Evolutionary conservation across 768 basidiomycete genomes (phyloP), one percentile per base, ranked within the genome.

Genomic region (Tylopilus intermedius): DNA sequence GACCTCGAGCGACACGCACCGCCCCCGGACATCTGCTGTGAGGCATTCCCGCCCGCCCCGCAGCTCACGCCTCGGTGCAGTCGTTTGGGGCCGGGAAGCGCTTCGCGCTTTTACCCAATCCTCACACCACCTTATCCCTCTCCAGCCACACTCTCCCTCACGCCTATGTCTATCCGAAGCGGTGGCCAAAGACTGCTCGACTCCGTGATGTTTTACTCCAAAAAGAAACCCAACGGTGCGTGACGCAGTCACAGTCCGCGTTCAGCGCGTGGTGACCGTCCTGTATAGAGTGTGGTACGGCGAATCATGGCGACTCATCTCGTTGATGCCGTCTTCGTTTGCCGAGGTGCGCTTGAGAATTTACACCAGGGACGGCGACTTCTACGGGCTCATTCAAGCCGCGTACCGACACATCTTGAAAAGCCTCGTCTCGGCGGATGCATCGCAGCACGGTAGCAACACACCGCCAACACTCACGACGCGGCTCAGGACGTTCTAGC

Each of bases 171-270:
- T n/a, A n/a, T n/a, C n/a, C n/a, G n/a, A n/a, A n/a, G n/a, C n/a
- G n/a, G n/a, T n/a, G n/a, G n/a, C n/a, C n/a, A n/a, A n/a, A n/a
- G n/a, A n/a, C 90, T 90, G 1, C 62, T 91, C 42, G 77, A 84
- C 42, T 75, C 69, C 15, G 79, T 90, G 49, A 80, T 76, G 62
- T 93, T 91, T 62, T 91, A 90, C 60, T 80, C 82, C 0, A 90
- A 90, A 65, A 70, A 74, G 11, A 73, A 77, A 15, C 80, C 79
- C 0, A 67, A 83, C 51, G 59, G 88, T 89, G 60, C 53, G 76
- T 66, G 33, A n/a, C n/a, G n/a, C n/a, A 11, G 29, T 29, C 8
- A 15, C 11, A n/a, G 18, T n/a, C 7, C 2, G 6, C 37, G 3
- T n/a, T n/a, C 6, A n/a, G 15, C 14, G 37, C n/a, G 37, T n/a